phyloP scores from a whole-genome alignment of 306 rosid species.

The Gleditsia sinensis region DNA sequence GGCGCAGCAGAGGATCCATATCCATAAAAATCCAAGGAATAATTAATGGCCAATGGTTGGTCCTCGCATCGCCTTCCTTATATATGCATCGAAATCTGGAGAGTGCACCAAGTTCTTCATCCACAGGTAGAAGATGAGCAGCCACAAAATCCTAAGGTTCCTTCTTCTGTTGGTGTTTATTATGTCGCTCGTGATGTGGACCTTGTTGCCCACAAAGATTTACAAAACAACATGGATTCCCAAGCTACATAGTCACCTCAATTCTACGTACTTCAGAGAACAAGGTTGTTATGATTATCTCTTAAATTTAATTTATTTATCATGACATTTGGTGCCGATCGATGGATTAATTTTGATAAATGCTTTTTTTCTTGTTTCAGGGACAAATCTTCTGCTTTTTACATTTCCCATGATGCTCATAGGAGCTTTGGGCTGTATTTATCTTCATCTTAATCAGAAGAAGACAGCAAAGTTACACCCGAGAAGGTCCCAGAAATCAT shows the following conservation, averaged over 20 bases:
- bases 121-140: not conserved
- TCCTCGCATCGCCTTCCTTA: too few relatives aligned
- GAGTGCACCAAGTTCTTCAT: too few relatives aligned
- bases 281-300: constrained; percentile 31
- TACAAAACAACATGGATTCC: constrained; percentile 39
- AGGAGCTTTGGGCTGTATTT: constrained; percentile 48
- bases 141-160: constrained; percentile 11
- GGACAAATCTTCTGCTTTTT: constrained; percentile 45
- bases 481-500: constrained; percentile 16
- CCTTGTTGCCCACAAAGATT: constrained; percentile 42
- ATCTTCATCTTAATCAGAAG: constrained; percentile 42
- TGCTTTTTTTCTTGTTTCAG: not conserved
- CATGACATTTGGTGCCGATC: too few relatives aligned
- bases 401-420: constrained; percentile 51
- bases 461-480: constrained; percentile 17
- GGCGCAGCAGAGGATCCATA: too few relatives aligned
- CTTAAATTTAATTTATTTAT: too few relatives aligned
- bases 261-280: constrained; percentile 39
- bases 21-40: too few relatives aligned
- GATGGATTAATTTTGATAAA: too few relatives aligned
- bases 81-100: too few relatives aligned
- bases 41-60: too few relatives aligned
- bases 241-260: constrained; percentile 23
- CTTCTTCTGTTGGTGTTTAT: constrained; percentile 30
- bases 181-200: constrained; percentile 48